These are phyloP conservation scores for Wallemia ichthyophaga DNA, from an alignment of 1,284 basidiomycete genomes.

Conservation along the genomic window DNA sequence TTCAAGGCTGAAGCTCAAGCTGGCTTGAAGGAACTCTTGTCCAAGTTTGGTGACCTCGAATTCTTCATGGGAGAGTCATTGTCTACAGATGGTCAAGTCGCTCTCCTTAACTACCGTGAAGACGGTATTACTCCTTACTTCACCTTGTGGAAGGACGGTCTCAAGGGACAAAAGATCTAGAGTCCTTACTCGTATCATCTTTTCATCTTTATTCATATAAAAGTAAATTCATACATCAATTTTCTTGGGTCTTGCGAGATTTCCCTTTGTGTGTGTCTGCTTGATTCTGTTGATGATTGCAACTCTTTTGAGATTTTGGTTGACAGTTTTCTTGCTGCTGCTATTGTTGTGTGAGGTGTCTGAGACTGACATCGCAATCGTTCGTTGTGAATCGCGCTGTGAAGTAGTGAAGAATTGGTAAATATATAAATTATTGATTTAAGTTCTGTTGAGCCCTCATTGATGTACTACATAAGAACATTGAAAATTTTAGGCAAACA, in stretches of 20 bases:
- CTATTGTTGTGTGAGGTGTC: too few relatives aligned
- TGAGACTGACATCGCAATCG: too few relatives aligned
- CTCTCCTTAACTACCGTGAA: conserved; percentile 41
- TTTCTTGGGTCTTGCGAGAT: background rate
- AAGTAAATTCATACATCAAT: background rate
- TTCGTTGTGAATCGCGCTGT: too few relatives aligned
- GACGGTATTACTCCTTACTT: conserved; percentile 39
- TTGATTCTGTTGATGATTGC: too few relatives aligned
- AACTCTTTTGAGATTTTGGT: too few relatives aligned
- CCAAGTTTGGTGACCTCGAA: conserved; percentile 70
- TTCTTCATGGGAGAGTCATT: conserved; percentile 56
- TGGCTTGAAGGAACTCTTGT: conserved; percentile 64
- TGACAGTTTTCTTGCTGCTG: too few relatives aligned
- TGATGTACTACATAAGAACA: too few relatives aligned
- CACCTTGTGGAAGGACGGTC: conserved; percentile 74
- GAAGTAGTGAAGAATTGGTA: too few relatives aligned
- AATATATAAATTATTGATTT: too few relatives aligned
- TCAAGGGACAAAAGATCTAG: conserved; percentile 17
- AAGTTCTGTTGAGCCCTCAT: too few relatives aligned
- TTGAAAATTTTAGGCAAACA: too few relatives aligned
- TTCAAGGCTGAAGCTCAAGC: conserved; percentile 59
- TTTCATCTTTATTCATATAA: background rate
- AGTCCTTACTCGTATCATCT: background rate
- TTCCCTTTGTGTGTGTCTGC: too few relatives aligned
- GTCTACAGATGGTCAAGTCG: conserved; percentile 68